Conservation (phyloP, 2,329 filamentous ascomycete genomes). For the Spiromastix sp. region DNA sequence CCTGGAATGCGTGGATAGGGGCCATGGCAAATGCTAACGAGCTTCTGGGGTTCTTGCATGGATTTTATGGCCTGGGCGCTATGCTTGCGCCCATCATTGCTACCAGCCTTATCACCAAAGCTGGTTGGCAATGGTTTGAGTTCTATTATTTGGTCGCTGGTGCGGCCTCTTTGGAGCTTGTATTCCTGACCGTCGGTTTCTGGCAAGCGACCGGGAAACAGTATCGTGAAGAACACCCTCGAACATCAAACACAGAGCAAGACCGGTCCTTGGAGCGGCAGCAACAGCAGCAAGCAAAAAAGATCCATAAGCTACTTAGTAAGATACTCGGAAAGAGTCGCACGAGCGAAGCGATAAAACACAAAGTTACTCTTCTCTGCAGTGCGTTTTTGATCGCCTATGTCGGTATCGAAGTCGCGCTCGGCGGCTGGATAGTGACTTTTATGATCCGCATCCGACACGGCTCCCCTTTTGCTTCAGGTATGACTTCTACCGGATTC, state of each 20-base stretch:
- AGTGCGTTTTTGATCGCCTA: slow-evolving; percentile 68
- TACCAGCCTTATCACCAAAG: slow-evolving; percentile 59
- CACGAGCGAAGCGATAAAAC: slow-evolving; percentile 19
- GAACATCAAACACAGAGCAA: slow-evolving; percentile 21
- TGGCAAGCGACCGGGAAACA: slow-evolving; percentile 48
- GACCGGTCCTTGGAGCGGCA: slow-evolving; percentile 1
- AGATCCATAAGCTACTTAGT: neutral
- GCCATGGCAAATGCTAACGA: slow-evolving; percentile 64
- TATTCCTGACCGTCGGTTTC: slow-evolving; percentile 44
- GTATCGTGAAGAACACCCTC: slow-evolving; percentile 33
- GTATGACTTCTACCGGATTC: slow-evolving; percentile 68
- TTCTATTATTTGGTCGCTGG: slow-evolving; percentile 65
- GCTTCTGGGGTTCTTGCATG: slow-evolving; percentile 59
- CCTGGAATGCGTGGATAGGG: slow-evolving; percentile 51
- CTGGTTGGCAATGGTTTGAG: slow-evolving; percentile 51
- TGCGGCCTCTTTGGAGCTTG: slow-evolving; percentile 45
- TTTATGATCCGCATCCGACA: slow-evolving; percentile 76
- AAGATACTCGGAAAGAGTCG: slow-evolving; percentile 12
- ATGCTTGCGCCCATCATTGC: slow-evolving; percentile 60
- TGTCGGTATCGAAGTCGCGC: slow-evolving; percentile 59
- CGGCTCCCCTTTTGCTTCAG: slow-evolving; percentile 59
- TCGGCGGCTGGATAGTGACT: slow-evolving; percentile 72
- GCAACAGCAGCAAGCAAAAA: neutral
- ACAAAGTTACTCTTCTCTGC: slow-evolving; percentile 55
- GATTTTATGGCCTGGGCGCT: slow-evolving; percentile 58